A percentile compares a stretch with the other conserved stretches of the same genome.
These are phyloP conservation scores for Piromyces sp. DNA, from an alignment of 192 early-diverging fungal genomes.

Conservation along the genomic window DNA sequence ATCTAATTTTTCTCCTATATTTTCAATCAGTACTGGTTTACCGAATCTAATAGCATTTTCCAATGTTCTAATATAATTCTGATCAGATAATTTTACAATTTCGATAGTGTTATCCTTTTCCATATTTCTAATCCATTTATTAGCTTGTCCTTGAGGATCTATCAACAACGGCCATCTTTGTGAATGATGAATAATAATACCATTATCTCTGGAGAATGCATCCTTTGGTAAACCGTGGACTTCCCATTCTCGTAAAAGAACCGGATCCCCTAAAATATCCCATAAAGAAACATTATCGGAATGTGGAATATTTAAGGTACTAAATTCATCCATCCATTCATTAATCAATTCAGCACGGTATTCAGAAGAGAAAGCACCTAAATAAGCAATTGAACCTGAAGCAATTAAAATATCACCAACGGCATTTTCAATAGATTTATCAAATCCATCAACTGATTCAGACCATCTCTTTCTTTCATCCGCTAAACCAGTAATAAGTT, in stretches of 20 bases:
- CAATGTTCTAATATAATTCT: constrained; percentile 37
- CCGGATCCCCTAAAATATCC: constrained; percentile 33
- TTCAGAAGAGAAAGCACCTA: constrained; percentile 34
- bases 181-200: constrained; percentile 33
- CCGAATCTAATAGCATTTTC: constrained; percentile 46
- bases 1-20: constrained; percentile 35
- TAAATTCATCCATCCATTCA: constrained; percentile 27
- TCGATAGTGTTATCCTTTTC: constrained; percentile 31
- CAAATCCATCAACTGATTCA: constrained; percentile 22
- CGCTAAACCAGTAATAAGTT: constrained; percentile 36
- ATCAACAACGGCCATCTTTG: constrained; percentile 45
- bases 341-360: constrained; percentile 22
- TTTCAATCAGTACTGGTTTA: constrained; percentile 37
- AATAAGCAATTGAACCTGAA: constrained; percentile 36
- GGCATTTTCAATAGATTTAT: not conserved
- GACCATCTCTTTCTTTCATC: constrained; percentile 40
- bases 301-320: constrained; percentile 24
- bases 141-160: constrained; percentile 44
- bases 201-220: constrained; percentile 35
- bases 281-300: constrained; percentile 24
- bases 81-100: constrained; percentile 34
- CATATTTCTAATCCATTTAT: constrained; percentile 51
- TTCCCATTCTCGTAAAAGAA: constrained; percentile 32
- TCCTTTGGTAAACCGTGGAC: constrained; percentile 42
- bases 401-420: constrained; percentile 32